phyloP scores from a whole-genome alignment of 2,329 filamentous ascomycete genomes.

The Claviceps africana region DNA sequence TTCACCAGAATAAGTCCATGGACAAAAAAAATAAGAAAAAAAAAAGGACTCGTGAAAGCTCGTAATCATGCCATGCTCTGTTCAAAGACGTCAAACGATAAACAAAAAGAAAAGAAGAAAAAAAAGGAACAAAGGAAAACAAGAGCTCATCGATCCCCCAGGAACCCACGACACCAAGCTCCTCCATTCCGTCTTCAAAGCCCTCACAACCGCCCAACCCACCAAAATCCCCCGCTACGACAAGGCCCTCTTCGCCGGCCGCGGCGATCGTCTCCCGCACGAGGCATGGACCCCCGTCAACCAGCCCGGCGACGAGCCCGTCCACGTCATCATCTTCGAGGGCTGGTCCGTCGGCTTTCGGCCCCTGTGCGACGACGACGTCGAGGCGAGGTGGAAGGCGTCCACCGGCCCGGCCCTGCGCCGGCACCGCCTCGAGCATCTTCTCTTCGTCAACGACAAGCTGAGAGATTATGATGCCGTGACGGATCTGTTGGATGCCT shows the following conservation, averaged over 20 bases:
- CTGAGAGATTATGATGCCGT: constrained; percentile 33
- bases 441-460: constrained; percentile 35
- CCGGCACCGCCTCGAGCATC: constrained; percentile 33
- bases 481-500: constrained; percentile 36
- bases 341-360: constrained; percentile 87
- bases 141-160: constrained; percentile 8
- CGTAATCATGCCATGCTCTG: too few relatives aligned
- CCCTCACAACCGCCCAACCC: constrained; percentile 36
- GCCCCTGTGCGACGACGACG: constrained; percentile 36
- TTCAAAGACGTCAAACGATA: too few relatives aligned
- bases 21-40: too few relatives aligned
- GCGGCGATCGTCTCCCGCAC: constrained; percentile 58
- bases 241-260: constrained; percentile 63
- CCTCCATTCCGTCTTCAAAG: constrained; percentile 44
- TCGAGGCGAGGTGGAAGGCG: constrained; percentile 37
- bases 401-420: constrained; percentile 33
- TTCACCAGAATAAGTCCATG: background rate
- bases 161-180: constrained; percentile 62
- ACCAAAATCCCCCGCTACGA: constrained; percentile 62
- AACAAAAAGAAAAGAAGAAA: background rate
- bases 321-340: constrained; percentile 64
- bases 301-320: constrained; percentile 30
- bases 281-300: constrained; percentile 48
- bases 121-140: background rate
- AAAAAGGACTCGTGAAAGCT: too few relatives aligned